Evolutionary conservation across 345 rosid genomes (phyloP).

Genomic region (Moringa oleifera): DNA sequence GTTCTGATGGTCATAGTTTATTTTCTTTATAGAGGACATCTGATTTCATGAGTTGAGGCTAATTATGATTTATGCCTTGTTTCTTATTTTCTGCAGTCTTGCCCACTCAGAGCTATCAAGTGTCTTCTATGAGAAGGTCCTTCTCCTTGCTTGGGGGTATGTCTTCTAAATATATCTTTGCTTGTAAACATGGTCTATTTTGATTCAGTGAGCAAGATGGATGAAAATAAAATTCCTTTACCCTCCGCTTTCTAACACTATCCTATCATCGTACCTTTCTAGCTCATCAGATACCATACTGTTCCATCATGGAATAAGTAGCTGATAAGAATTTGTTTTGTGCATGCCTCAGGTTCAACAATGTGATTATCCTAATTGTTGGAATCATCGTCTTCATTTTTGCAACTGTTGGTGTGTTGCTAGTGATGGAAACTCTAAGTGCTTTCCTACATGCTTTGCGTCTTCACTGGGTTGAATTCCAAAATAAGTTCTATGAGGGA

Average conservation of each 20-base stretch:
- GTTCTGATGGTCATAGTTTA: background rate
- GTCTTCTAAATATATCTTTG: constrained; percentile 13
- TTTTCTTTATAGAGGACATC: background rate
- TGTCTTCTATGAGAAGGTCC: constrained; percentile 96
- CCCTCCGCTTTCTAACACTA: background rate
- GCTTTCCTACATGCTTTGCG: constrained; percentile 94
- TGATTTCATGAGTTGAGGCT: background rate
- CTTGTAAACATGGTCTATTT: background rate
- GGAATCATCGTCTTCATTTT: constrained; percentile 69
- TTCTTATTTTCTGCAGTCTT: constrained; percentile 48
- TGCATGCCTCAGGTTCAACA: constrained; percentile 58
- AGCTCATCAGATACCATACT: too few relatives aligned
- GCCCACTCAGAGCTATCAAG: constrained; percentile 93
- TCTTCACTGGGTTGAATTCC: constrained; percentile 98
- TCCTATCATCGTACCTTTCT: too few relatives aligned
- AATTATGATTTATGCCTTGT: constrained; percentile 1
- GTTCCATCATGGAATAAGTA: too few relatives aligned
- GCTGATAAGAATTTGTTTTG: constrained; percentile 5
- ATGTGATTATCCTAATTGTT: constrained; percentile 50
- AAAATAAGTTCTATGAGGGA: constrained; percentile 95
- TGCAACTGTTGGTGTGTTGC: constrained; percentile 88
- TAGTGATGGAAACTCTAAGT: constrained; percentile 96
- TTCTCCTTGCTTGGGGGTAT: constrained; percentile 84
- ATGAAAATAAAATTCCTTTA: background rate
- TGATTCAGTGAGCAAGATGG: background rate